Conservation (phyloP, 2,329 filamentous ascomycete genomes). For the Stagonosporopsis vannaccii region DNA sequence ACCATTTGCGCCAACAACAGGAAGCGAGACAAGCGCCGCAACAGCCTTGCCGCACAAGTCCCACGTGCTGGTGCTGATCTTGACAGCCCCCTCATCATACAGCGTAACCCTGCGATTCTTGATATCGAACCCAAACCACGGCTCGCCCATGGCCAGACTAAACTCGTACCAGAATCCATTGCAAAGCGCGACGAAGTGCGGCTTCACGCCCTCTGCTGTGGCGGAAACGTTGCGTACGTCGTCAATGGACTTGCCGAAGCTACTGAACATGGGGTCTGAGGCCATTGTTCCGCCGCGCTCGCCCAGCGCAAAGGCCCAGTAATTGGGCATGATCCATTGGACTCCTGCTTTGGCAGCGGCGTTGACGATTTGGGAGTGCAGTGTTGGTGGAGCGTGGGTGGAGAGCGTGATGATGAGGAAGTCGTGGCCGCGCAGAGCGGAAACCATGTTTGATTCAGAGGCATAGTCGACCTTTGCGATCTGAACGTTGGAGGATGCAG, state of each 20-base stretch:
- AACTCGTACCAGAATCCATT: conserved; percentile 52
- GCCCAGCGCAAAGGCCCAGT: conserved; percentile 40
- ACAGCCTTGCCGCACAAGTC: conserved; percentile 63
- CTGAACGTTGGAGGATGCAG: conserved; percentile 48
- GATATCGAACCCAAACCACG: conserved; percentile 50
- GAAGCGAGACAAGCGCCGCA: conserved; percentile 53
- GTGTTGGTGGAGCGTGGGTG: conserved; percentile 34
- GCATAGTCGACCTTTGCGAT: conserved; percentile 48
- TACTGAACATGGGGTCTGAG: conserved; percentile 5
- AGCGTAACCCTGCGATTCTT: conserved; percentile 38
- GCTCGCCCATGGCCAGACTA: conserved; percentile 37
- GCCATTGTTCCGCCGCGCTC: conserved; percentile 3
- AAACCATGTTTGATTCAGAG: conserved; percentile 33
- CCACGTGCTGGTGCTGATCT: conserved; percentile 62
- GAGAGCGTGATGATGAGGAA: conserved; percentile 52
- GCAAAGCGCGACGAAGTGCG: conserved; percentile 16
- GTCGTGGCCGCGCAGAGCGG: conserved; percentile 48
- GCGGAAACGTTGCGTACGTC: conserved; percentile 16
- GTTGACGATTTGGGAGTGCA: conserved; percentile 39
- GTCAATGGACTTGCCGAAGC: conserved; percentile 11
- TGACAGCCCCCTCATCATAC: conserved; percentile 40
- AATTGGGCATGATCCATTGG: conserved; percentile 51
- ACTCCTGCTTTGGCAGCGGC: conserved; percentile 50
- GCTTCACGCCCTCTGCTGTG: neutral
- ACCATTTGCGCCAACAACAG: conserved; percentile 28